Conservation (phyloP, 2,329 filamentous ascomycete species). For the Pseudophaeomoniella oleicola region DNA sequence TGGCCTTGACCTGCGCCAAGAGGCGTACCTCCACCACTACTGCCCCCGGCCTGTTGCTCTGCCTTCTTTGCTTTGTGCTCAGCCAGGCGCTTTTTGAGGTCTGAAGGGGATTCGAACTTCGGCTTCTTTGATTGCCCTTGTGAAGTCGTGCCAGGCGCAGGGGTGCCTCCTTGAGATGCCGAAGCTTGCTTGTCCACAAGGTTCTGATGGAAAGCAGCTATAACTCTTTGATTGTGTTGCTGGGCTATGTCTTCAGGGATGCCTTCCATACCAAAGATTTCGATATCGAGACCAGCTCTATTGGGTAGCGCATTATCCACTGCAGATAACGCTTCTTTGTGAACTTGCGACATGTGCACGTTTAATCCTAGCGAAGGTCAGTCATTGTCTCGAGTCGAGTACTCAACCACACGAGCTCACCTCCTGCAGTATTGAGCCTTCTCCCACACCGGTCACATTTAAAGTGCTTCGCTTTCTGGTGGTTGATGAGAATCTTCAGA, state of each 20-base stretch:
- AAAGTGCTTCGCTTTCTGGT: conserved; percentile 99
- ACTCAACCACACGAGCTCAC: conserved; percentile 37
- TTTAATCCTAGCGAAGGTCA: conserved; percentile 52
- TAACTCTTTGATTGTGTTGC: conserved; percentile 73
- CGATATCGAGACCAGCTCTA: conserved; percentile 70
- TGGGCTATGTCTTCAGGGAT: conserved; percentile 75
- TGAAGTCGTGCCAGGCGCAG: conserved; percentile 54
- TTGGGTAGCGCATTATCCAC: conserved; percentile 90
- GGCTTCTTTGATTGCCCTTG: conserved; percentile 42
- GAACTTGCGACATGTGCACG: conserved; percentile 96
- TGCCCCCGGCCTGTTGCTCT: conserved; percentile 41
- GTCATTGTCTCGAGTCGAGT: conserved; percentile 1
- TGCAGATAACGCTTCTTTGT: conserved; percentile 76
- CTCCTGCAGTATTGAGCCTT: conserved; percentile 84
- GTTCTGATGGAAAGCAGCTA: conserved; percentile 70
- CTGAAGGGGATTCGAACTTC: conserved; percentile 58
- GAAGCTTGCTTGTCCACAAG: conserved; percentile 68
- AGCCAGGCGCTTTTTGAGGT: conserved; percentile 66
- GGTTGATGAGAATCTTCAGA: conserved; percentile 85
- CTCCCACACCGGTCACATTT: conserved; percentile 87
- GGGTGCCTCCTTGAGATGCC: conserved; percentile 50
- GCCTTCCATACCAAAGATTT: conserved; percentile 98
- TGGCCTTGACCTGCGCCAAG: conserved; percentile 32
- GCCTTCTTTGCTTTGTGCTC: conserved; percentile 58
- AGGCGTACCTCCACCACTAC: conserved; percentile 44